A percentile compares a stretch with the other conserved stretches of the same genome.
Conservation (phyloP, 768 basidiomycete genomes). For the Mycena kentingensis region DNA sequence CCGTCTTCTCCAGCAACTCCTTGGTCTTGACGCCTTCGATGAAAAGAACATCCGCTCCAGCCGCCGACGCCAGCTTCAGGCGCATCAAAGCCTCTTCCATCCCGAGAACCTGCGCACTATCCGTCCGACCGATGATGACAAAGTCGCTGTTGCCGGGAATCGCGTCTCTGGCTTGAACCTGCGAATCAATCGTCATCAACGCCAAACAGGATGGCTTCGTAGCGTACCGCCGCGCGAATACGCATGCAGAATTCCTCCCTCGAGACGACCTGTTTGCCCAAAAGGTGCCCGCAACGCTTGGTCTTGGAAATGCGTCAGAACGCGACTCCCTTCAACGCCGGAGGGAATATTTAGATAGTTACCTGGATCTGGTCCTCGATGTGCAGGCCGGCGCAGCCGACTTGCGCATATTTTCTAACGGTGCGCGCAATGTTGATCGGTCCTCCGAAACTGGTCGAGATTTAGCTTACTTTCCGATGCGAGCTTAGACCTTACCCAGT, state of each 20-base stretch:
- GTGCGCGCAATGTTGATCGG: constrained; percentile 59
- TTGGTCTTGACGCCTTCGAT: constrained; percentile 76
- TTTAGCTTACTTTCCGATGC: not conserved
- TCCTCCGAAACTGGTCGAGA: constrained; percentile 49
- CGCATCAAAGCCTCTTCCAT: constrained; percentile 75
- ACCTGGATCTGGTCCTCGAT: constrained; percentile 59
- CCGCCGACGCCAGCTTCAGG: constrained; percentile 69
- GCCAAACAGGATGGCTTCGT: too few species aligned
- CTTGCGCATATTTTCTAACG: constrained; percentile 49
- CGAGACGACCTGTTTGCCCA: constrained; percentile 53
- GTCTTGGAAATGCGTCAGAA: constrained; percentile 42
- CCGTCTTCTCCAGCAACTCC: constrained; percentile 62
- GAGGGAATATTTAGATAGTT: not conserved
- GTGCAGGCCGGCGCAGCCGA: constrained; percentile 54
- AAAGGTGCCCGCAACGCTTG: constrained; percentile 56
- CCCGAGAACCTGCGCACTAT: constrained; percentile 75
- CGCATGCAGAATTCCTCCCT: constrained; percentile 49
- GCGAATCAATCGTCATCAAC: too few species aligned
- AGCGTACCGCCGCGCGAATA: constrained; percentile 54
- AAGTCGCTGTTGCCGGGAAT: constrained; percentile 39
- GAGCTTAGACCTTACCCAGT: constrained; percentile 41
- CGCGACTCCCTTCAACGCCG: not conserved
- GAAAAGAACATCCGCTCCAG: constrained; percentile 79
- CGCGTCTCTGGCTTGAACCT: constrained; percentile 45
- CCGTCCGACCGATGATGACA: constrained; percentile 76